Base-by-base conservation (phyloP, 1,139 yeast species). In the Taphrina wiesneri region DNA sequence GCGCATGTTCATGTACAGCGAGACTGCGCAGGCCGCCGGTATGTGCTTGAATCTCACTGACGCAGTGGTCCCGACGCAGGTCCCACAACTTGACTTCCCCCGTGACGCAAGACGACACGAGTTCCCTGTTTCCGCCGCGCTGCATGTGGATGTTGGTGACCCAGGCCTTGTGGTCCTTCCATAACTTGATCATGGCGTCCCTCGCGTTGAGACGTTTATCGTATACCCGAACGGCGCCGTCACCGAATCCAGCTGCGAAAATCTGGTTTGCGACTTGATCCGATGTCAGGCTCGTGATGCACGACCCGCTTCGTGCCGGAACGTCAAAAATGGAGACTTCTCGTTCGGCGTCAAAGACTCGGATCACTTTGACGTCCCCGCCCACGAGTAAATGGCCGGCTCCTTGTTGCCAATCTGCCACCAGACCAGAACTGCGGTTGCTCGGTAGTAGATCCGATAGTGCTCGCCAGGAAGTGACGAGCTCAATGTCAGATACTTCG, bases 201-300 rank as follows among this genome's bases (percentile, higher is more conserved):
- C 96, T 80, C 0, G 95, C 83, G 71, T 89, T 95, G 69, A 90
- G 75, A 71, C 99, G 82, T 67, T 97, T 83, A 76, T 93, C 99
- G 75, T 92, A 93, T 0, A 91, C 96, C 69, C 98, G 80, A 59
- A 93, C 79, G 21, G 90, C 85, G 15, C 99, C 99, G 75, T 95
- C 98, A 47, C 88, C 92, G 76, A 93, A 95, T 0, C 99, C 99
- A 7, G 96, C 93, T 43, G 90, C 85, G 71, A 93, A 85, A 1
- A 90, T 82, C 73, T 92, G 87, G n/a, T 99, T 98, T 0, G 96
- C 90, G 11, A 93, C 93, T 75, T 93, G 98, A 74, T 93, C 99
- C 0, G 97, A 90, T 0, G 98, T 91, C 66, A 93, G 80, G 0
- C 96, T 83, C 0, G 97, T 88, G 66, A 93, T 88, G 13, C 95